Evolutionary conservation across 805 yeast genomes (phyloP), one percentile per base, ranked within the genome.

Genomic region (baker's yeast (Saccharomyces cerevisiae)): DNA sequence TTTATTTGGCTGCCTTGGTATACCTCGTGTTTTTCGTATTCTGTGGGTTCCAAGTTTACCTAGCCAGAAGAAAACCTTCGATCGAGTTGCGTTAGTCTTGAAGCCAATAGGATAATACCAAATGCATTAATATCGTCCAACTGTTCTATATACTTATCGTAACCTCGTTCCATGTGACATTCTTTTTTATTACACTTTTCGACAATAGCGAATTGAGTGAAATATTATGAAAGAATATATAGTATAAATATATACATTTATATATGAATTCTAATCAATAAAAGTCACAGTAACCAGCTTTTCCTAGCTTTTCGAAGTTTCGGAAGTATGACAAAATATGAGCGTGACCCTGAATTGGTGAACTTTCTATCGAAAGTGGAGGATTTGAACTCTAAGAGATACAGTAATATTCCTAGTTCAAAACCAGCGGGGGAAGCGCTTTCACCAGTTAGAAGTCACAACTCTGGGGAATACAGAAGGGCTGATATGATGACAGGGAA

Each of bases 1-100:
- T 92, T 27, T 86, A 86, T 73, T 85, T 90, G 51, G 97, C 98
- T 27, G 97, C 91, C 8, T 68, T 85, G 54, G 90, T 92, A 10
- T 92, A 92, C 70, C 71, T 83, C 54, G 78, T 76, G 31, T 89
- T 90, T 78, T 86, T 94, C 64, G 74, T 85, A 31, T 92, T 91
- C 73, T 92, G 98, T 71, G 98, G 97, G 3, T 83, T 82, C 61
- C 98, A 92, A 71, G 81, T 89, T 22, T 72, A 79, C 59, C 62
- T 84, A 61, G 76, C 83, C 66, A 80, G 76, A 61, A 83, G 84
- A 68, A 84, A 84, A 65, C 77, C 79, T 52, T 76, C 89, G 59
- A 86, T 89, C 59, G 84, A 79, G 52, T 65, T 84, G 48, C 70
- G 68, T 59, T 70, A 56, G 53, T 14, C 49, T 14, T 14, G 28